phyloP scores from a whole-genome alignment of 352 stramenopile genomes.

The Thraustotheca clavata region DNA sequence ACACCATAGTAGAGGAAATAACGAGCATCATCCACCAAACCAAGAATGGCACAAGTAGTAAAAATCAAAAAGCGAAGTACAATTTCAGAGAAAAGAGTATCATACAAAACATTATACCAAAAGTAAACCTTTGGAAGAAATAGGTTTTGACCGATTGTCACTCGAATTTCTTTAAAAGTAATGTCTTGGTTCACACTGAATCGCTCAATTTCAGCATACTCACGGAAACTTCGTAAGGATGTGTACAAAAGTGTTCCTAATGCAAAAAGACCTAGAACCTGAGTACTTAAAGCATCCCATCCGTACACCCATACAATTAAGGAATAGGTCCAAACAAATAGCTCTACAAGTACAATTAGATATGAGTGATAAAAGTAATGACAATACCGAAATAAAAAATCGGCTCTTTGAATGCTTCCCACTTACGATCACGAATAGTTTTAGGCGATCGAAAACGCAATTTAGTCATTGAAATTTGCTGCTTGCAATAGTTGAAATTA shows the following conservation, averaged over 20 bases:
- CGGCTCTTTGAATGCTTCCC: conserved; percentile 11
- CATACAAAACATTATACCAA: conserved; percentile 14
- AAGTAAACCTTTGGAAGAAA: conserved; percentile 11
- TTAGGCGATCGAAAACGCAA: conserved; percentile 19
- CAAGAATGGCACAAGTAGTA: conserved; percentile 6
- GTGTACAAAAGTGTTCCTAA: background rate
- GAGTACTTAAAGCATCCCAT: background rate
- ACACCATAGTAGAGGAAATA: conserved; percentile 10
- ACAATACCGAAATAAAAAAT: conserved; percentile 12
- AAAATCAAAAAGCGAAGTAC: conserved; percentile 1
- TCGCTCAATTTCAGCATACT: background rate
- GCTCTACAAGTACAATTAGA: background rate
- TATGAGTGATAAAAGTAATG: background rate
- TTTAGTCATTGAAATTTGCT: conserved; percentile 17
- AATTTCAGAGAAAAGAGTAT: conserved; percentile 17
- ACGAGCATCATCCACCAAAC: background rate
- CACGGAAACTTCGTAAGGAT: background rate
- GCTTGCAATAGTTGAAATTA: conserved; percentile 22
- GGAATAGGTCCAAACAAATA: conserved; percentile 16
- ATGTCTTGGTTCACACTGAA: conserved; percentile 19
- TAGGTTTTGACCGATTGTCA: background rate
- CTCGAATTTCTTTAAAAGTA: background rate
- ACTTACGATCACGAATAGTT: background rate
- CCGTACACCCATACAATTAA: conserved; percentile 18
- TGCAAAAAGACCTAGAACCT: background rate